Conservation (phyloP, 2,329 filamentous ascomycete species). For the Raffaelea deltoideospora region DNA sequence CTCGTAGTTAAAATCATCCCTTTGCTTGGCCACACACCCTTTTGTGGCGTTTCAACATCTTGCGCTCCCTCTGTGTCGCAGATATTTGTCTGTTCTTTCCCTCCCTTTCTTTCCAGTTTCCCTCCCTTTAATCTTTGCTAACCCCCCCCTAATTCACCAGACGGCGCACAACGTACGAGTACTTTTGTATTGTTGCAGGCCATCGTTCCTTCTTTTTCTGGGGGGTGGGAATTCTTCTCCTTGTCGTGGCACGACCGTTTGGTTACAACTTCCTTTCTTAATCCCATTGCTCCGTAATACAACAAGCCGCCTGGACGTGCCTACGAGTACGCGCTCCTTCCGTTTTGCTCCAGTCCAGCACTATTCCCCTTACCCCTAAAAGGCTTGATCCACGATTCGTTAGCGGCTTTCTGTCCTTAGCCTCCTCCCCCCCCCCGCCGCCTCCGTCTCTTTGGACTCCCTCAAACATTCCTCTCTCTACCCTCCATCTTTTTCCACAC, state of each 20-base stretch:
- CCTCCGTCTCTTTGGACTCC: not conserved
- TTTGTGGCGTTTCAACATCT: slow-evolving; percentile 16
- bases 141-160: slow-evolving; percentile 1
- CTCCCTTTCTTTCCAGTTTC: not conserved
- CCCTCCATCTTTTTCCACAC: not conserved
- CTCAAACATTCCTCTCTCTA: not conserved
- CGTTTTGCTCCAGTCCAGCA: too few species aligned
- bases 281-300: not conserved
- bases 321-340: too few species aligned
- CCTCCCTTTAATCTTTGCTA: slow-evolving; percentile 2
- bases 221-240: not conserved
- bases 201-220: not conserved
- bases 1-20: slow-evolving; percentile 3
- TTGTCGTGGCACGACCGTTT: too few species aligned
- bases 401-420: not conserved
- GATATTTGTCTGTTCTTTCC: slow-evolving; percentile 10
- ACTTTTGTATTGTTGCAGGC: not conserved
- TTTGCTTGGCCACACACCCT: slow-evolving; percentile 9
- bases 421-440: not conserved
- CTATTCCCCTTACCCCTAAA: too few species aligned
- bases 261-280: too few species aligned
- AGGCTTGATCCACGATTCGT: too few species aligned
- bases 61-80: slow-evolving; percentile 12
- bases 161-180: not conserved
- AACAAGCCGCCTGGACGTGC: too few species aligned